A percentile compares a stretch with the other conserved stretches of the same genome.
Evolutionary conservation across 2,329 filamentous ascomycete genomes (phyloP).

Genomic region (Periglandula ipomoeae): DNA sequence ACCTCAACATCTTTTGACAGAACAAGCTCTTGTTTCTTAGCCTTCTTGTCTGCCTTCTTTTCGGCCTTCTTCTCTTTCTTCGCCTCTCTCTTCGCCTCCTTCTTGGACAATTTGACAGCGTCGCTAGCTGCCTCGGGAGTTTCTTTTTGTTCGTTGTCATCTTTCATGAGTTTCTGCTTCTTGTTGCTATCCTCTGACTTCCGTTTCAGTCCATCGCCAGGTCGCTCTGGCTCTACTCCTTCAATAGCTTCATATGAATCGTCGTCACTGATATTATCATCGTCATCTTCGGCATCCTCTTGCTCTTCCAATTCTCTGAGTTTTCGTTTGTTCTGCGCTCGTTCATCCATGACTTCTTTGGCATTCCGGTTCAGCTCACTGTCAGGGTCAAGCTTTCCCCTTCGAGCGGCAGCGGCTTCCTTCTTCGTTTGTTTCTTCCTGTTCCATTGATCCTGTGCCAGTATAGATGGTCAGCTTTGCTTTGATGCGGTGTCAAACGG

Average conservation of each 20-base stretch:
- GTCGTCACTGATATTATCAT: slow-evolving; percentile 34
- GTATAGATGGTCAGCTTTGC: slow-evolving; percentile 1
- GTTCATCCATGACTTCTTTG: slow-evolving; percentile 86
- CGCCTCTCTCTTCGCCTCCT: slow-evolving; percentile 43
- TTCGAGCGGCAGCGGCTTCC: slow-evolving; percentile 71
- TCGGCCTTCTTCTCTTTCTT: slow-evolving; percentile 36
- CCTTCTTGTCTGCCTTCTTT: slow-evolving; percentile 20
- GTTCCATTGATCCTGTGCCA: slow-evolving; percentile 73
- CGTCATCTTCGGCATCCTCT: slow-evolving; percentile 33
- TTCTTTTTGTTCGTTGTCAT: slow-evolving; percentile 17
- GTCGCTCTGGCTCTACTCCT: slow-evolving; percentile 50
- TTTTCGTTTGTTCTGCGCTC: slow-evolving; percentile 70
- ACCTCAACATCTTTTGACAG: slow-evolving; percentile 12
- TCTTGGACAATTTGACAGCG: slow-evolving; percentile 38
- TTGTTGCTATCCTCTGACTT: slow-evolving; percentile 40
- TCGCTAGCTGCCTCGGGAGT: slow-evolving; percentile 35
- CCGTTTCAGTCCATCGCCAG: slow-evolving; percentile 54
- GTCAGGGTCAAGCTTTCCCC: slow-evolving; percentile 84
- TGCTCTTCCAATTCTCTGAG: slow-evolving; percentile 52
- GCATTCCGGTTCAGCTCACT: slow-evolving; percentile 71
- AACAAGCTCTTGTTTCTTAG: slow-evolving; percentile 18
- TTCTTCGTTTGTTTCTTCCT: slow-evolving; percentile 94
- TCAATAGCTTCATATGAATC: slow-evolving; percentile 35
- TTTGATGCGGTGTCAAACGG: no score
- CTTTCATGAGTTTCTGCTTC: slow-evolving; percentile 37